Percentiles rank a stretch among this genome's conserved stretches.
Conservation (phyloP, 441 rosid species). For the Theobroma grandiflorum region DNA sequence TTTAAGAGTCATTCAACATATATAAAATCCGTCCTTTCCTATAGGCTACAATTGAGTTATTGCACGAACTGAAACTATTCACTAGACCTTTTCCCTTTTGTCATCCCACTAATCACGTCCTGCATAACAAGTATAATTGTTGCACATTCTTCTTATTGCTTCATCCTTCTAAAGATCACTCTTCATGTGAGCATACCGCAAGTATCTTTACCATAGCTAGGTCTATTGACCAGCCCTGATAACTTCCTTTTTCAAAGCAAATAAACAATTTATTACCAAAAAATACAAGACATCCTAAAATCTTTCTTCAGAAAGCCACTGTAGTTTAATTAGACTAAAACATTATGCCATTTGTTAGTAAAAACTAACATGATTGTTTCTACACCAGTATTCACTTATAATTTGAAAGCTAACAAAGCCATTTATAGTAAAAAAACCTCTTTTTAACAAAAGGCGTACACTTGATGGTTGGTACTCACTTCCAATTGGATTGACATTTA, state of each 20-base stretch:
- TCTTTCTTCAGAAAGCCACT: conserved; percentile 1
- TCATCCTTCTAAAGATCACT: conserved; percentile 12
- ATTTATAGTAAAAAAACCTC: background rate
- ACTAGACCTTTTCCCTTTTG: background rate
- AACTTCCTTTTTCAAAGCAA: conserved; percentile 1
- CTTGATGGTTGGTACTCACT: background rate
- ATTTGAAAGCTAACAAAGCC: background rate
- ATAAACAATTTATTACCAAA: background rate
- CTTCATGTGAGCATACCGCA: background rate
- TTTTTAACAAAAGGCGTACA: background rate
- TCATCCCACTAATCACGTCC: background rate
- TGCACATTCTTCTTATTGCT: conserved; percentile 2
- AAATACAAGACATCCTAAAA: background rate
- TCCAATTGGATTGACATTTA: background rate
- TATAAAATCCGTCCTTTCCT: background rate
- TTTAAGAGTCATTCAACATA: background rate
- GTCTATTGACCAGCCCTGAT: background rate
- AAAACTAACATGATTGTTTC: conserved; percentile 4
- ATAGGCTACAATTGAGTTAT: background rate
- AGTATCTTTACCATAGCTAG: background rate
- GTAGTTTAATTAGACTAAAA: background rate
- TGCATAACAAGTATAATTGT: background rate
- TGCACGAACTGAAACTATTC: background rate
- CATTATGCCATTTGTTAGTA: background rate
- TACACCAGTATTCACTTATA: background rate